These are phyloP conservation scores for Catunica adiposa DNA, from an alignment of 2,329 filamentous ascomycete genomes.

Conservation along the genomic window DNA sequence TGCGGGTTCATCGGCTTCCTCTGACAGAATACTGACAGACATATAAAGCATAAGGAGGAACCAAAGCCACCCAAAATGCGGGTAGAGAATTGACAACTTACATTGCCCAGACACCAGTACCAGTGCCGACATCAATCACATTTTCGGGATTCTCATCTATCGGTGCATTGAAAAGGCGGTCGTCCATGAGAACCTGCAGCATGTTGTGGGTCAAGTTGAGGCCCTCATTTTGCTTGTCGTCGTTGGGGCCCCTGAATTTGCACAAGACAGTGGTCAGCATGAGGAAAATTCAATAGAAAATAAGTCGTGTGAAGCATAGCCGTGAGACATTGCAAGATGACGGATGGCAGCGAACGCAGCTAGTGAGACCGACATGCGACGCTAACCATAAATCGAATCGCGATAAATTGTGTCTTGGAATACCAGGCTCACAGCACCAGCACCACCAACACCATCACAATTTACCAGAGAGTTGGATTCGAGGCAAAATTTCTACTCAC, in stretches of 20 bases:
- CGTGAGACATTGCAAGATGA: too few species aligned
- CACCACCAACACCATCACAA: background rate
- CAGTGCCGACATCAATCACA: conserved; percentile 21
- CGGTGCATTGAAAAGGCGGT: conserved; percentile 14
- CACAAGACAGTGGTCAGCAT: background rate
- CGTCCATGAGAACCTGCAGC: conserved; percentile 13
- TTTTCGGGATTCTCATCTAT: conserved; percentile 19
- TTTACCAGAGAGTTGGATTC: background rate
- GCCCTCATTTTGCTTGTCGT: conserved; percentile 18
- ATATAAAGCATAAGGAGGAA: too few species aligned
- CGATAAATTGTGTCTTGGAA: too few species aligned
- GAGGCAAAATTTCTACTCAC: conserved; percentile 8
- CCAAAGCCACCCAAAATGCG: too few species aligned
- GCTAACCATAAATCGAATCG: too few species aligned
- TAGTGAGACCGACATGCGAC: too few species aligned
- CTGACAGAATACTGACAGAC: background rate
- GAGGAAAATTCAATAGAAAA: background rate
- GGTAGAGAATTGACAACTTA: conserved; percentile 17
- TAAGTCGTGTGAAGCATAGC: background rate
- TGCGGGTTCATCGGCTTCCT: conserved; percentile 1
- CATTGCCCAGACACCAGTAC: conserved; percentile 22
- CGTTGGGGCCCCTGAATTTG: conserved; percentile 17
- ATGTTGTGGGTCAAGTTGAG: conserved; percentile 12
- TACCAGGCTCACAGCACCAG: too few species aligned
- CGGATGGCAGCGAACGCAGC: too few species aligned